Evolutionary conservation across 31 red algal genomes (phyloP).

Genomic region (Asparagopsis taxiformis): DNA sequence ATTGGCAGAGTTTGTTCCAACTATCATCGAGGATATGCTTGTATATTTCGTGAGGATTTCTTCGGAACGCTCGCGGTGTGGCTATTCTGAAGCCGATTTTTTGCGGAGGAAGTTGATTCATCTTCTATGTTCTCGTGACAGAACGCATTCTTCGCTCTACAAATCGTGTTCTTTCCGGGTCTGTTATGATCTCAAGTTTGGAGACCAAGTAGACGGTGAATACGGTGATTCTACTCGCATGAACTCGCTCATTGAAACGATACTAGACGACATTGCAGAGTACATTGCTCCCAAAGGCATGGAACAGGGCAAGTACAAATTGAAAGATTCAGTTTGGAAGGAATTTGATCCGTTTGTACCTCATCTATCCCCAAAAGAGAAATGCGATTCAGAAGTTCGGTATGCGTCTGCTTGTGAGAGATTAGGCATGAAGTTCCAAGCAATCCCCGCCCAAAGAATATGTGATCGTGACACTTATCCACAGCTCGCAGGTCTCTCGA

Average conservation of each 20-base stretch:
- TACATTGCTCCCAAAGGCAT: slow-evolving; percentile 73
- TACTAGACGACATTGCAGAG: slow-evolving; percentile 40
- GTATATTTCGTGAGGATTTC: slow-evolving; percentile 65
- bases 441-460: slow-evolving; percentile 20
- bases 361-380: slow-evolving; percentile 55
- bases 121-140: slow-evolving; percentile 52
- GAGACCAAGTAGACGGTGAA: slow-evolving; percentile 1
- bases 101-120: slow-evolving; percentile 71
- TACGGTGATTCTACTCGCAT: slow-evolving; percentile 5
- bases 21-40: slow-evolving; percentile 60
- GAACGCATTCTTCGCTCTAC: slow-evolving; percentile 65
- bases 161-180: slow-evolving; percentile 50
- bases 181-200: background rate
- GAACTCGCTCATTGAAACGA: slow-evolving; percentile 26
- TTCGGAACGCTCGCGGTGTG: slow-evolving; percentile 59
- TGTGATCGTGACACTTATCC: slow-evolving; percentile 24
- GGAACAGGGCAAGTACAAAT: slow-evolving; percentile 79
- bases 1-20: slow-evolving; percentile 19
- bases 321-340: slow-evolving; percentile 60
- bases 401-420: slow-evolving; percentile 19
- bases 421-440: background rate
- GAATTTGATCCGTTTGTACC: slow-evolving; percentile 88
- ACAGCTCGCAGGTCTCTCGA: slow-evolving; percentile 9
- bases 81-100: slow-evolving; percentile 41
- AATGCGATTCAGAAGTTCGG: slow-evolving; percentile 53